Evolutionary conservation across 306 rosid species (phyloP), one percentile per base, ranked within the genome.

Genomic region (Inga laurina): DNA sequence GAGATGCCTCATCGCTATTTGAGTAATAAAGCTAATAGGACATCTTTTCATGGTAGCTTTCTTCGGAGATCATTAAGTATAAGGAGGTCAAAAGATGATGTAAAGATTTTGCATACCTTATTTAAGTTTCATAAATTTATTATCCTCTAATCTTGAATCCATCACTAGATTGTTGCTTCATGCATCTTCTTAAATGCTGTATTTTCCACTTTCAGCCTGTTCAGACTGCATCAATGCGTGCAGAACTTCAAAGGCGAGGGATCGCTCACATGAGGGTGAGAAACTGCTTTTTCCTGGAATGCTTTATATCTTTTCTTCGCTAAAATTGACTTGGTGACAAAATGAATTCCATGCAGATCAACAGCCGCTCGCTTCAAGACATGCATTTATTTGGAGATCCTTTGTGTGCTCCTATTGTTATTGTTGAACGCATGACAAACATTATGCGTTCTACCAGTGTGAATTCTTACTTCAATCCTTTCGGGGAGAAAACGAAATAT

Each of bases 181-280:
- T 64, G 4, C 48, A 59, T 79, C 59, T 82, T 8, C 59, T 45
- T 74, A 30, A 57, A 39, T 24, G 27, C 82, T 45, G 51, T 43
- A 61, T 81, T 44, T 78, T 75, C 49, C 66, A 66, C 76, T 77
- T 89, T 79, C 92, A 96, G 99, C 97, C 97, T 67, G 87, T 95
- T 67, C 98, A 92, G 76, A 74, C 83, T 86, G 98, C 97, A 52
- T 83, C 88, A 73, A 84, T 80, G 82, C 93, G 98, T 86, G 99
- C 98, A 62, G 99, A 94, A 87, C 97, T 86, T 83, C 99, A 96
- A 82, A 88, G 99, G 77, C 91, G 93, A 34, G 93, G 99, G 77
- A 94, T 96, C 84, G 88, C 92, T 67, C 98, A 91, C 79, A 96
- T 96, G 99, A 92, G 88, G 87, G 99, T 89, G 87, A 87, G 93